These are phyloP conservation scores for Isoetes taiwanensis DNA, from an alignment of 75 land plant species.

Conservation along the genomic window DNA sequence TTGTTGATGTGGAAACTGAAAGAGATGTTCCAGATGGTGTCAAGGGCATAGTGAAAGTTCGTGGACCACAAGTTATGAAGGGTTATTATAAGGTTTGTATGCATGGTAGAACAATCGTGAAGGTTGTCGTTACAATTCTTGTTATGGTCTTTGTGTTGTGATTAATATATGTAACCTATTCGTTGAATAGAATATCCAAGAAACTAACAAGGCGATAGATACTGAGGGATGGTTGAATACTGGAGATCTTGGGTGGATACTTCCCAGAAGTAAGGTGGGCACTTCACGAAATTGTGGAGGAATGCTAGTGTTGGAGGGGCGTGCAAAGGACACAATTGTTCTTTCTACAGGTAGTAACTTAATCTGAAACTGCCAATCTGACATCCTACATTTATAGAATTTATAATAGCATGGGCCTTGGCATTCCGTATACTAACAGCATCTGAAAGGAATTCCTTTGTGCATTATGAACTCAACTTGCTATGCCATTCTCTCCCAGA, in stretches of 20 bases:
- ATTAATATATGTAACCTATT: not conserved
- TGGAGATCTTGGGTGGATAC: conserved; percentile 83
- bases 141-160: not conserved
- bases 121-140: not conserved
- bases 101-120: not conserved
- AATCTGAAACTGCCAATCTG: not conserved
- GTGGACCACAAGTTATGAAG: conserved; percentile 88
- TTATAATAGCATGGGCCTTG: too few relatives aligned
- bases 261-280: conserved; percentile 39
- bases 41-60: conserved; percentile 62
- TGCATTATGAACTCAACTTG: too few relatives aligned
- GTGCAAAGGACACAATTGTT: conserved; percentile 92
- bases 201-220: conserved; percentile 53
- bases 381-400: too few relatives aligned
- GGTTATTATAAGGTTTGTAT: conserved; percentile 80
- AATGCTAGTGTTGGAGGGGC: conserved; percentile 77
- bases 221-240: conserved; percentile 74
- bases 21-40: conserved; percentile 42
- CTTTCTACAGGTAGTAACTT: conserved; percentile 47
- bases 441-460: too few relatives aligned
- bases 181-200: conserved; percentile 44
- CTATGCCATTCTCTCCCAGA: too few relatives aligned
- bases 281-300: conserved; percentile 70
- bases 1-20: conserved; percentile 54
- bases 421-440: too few relatives aligned